Evolutionary conservation across 2,329 filamentous ascomycete species (phyloP).

Genomic region (Neophaeococcomyces aloes): DNA sequence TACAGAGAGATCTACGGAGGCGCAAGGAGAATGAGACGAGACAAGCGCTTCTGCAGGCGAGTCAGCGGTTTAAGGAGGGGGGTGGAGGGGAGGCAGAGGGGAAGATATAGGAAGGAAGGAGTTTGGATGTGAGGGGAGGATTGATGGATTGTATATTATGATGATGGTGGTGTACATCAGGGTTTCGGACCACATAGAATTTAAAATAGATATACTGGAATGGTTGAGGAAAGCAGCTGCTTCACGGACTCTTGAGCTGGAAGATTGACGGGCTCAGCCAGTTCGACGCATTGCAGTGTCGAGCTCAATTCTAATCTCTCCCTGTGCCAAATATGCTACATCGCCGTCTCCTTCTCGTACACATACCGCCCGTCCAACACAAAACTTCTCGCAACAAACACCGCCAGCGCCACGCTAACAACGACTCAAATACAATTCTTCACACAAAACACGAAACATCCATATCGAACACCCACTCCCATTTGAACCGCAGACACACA

Average conservation of each 20-base stretch:
- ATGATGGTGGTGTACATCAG: neutral
- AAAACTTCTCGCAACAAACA: neutral
- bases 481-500: too few relatives aligned
- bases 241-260: too few relatives aligned
- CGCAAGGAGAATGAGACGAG: conserved; percentile 18
- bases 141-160: conserved; percentile 3
- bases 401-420: conserved; percentile 2
- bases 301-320: neutral
- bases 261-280: too few relatives aligned
- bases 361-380: neutral
- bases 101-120: neutral
- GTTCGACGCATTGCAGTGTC: too few relatives aligned
- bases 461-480: too few relatives aligned
- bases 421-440: neutral
- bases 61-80: conserved; percentile 3
- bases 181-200: too few relatives aligned
- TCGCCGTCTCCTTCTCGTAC: neutral
- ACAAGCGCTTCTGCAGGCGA: conserved; percentile 7
- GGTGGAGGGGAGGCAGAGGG: conserved; percentile 3
- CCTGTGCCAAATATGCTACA: neutral
- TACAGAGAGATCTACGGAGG: conserved; percentile 38
- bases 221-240: too few relatives aligned
- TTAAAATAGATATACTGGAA: too few relatives aligned
- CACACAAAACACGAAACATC: neutral
- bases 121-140: neutral